phyloP scores from a whole-genome alignment of 345 rosid genomes.

The Euphorbia lathyris region DNA sequence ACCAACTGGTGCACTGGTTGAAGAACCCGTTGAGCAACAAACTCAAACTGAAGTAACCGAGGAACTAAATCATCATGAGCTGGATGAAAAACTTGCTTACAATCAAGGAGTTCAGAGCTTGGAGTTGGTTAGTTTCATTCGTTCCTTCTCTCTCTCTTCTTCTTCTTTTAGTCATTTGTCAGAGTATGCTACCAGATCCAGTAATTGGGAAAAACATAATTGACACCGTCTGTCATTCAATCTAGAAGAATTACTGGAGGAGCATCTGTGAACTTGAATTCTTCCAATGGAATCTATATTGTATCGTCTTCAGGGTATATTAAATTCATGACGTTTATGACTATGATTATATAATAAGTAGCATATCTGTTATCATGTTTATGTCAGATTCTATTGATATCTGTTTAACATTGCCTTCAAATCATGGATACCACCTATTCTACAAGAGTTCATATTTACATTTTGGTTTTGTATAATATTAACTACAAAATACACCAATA shows the following conservation, averaged over 20 bases:
- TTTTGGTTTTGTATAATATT: too few relatives aligned
- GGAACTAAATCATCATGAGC: neutral
- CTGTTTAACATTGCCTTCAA: too few relatives aligned
- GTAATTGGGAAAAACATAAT: too few relatives aligned
- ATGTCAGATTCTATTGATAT: neutral
- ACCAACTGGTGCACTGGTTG: neutral
- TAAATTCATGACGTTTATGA: neutral
- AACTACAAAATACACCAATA: too few relatives aligned
- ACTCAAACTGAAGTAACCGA: neutral
- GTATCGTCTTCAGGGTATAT: neutral
- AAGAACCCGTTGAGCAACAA: neutral
- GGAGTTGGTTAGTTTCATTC: neutral
- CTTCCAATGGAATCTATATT: neutral
- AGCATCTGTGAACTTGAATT: neutral
- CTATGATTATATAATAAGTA: neutral
- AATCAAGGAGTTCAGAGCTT: neutral
- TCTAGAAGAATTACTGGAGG: too few relatives aligned
- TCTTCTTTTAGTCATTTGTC: too few relatives aligned
- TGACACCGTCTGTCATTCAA: too few relatives aligned
- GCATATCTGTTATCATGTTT: neutral
- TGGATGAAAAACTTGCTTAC: neutral
- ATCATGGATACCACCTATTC: too few relatives aligned
- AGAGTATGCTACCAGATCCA: too few relatives aligned
- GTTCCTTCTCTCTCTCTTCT: too few relatives aligned
- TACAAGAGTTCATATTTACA: too few relatives aligned